Conservation (phyloP, 2,329 filamentous ascomycete species). For the Cephalotrichum gorgonifer region DNA sequence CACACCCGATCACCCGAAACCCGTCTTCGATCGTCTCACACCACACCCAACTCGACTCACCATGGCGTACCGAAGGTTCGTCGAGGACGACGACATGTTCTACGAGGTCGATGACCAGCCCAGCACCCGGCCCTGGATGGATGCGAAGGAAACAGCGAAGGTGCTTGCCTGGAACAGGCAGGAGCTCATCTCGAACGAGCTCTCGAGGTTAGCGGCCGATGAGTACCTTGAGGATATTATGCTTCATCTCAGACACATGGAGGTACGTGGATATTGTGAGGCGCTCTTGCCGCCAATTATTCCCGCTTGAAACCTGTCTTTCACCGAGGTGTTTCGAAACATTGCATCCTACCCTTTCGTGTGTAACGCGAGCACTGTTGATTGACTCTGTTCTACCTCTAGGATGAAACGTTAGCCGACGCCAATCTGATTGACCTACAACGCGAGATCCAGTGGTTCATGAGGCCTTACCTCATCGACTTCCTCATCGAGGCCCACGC, state of each 20-base stretch:
- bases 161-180: conserved; percentile 74
- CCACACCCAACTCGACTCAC: conserved; percentile 16
- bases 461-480: conserved; percentile 95
- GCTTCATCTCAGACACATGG: conserved; percentile 91
- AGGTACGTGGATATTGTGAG: conserved; percentile 39
- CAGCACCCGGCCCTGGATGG: conserved; percentile 43
- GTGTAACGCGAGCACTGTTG: background rate
- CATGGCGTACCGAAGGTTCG: conserved; percentile 32
- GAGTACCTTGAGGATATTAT: conserved; percentile 94
- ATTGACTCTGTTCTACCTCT: background rate
- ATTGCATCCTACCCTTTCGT: background rate
- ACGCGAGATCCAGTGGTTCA: conserved; percentile 96
- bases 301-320: background rate
- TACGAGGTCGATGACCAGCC: conserved; percentile 47
- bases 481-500: conserved; percentile 96
- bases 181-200: conserved; percentile 78
- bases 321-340: background rate
- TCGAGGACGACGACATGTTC: conserved; percentile 35
- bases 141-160: conserved; percentile 65
- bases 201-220: conserved; percentile 74
- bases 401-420: conserved; percentile 82
- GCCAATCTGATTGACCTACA: conserved; percentile 98
- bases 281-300: background rate
- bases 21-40: conserved; percentile 6
- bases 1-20: conserved; percentile 14